Conservation (phyloP, 116 monocot genomes). For the Dioscorea cayenensis region DNA sequence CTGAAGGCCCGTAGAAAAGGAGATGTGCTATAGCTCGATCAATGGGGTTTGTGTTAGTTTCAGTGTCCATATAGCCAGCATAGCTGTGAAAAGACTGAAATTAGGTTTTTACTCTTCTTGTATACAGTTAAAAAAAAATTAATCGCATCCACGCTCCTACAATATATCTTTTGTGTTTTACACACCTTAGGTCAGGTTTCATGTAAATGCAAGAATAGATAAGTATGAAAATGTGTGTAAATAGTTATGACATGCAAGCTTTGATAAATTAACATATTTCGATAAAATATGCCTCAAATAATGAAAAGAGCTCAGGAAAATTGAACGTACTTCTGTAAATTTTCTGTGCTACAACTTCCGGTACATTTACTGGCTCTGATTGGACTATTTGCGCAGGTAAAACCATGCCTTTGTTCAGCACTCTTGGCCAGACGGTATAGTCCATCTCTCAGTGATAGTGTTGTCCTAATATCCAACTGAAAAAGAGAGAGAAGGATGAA, state of each 20-base stretch:
- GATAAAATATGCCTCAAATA: background rate
- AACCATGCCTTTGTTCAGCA: conserved; percentile 52
- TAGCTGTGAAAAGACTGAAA: conserved; percentile 17
- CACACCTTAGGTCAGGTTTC: too few relatives aligned
- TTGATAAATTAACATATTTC: too few relatives aligned
- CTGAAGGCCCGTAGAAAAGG: conserved; percentile 46
- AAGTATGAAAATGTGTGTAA: too few relatives aligned
- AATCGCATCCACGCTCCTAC: too few relatives aligned
- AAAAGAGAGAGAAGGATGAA: conserved; percentile 7
- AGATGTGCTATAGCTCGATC: conserved; percentile 72
- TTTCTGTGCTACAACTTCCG: conserved; percentile 7
- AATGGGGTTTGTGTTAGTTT: conserved; percentile 63
- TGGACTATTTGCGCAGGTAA: conserved; percentile 9
- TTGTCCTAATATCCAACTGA: conserved; percentile 68
- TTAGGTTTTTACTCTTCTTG: background rate
- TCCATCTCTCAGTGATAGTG: conserved; percentile 71
- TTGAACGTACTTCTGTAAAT: conserved; percentile 27
- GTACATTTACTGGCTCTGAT: conserved; percentile 8
- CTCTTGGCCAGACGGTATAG: conserved; percentile 76
- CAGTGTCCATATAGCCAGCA: conserved; percentile 16
- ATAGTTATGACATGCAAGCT: too few relatives aligned
- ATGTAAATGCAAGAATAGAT: too few relatives aligned
- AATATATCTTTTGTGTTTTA: too few relatives aligned
- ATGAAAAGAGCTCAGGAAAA: background rate
- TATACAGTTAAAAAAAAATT: background rate